Evolutionary conservation across 805 yeast genomes (phyloP), one percentile per base, ranked within the genome.

Genomic region (Millerozyma miso): DNA sequence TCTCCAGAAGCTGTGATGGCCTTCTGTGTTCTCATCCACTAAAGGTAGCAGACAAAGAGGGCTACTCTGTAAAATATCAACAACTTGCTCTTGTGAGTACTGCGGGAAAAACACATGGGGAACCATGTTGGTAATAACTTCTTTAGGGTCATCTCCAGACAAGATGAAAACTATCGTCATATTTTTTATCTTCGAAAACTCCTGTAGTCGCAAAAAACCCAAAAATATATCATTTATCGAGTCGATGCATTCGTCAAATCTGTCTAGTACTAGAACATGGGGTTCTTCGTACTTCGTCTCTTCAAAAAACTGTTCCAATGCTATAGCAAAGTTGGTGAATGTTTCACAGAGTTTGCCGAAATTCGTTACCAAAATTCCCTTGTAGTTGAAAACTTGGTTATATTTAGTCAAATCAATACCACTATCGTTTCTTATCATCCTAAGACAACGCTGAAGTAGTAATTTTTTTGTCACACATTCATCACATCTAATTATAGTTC

Each of bases 221-320:
- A 62, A 50, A 36, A 70, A 61, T 15, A 76, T 46, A 14, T 66
- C 73, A n/a, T 63, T 59, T 0, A 69, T 62, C 13, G 63, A 50
- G 16, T 74, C 81, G 43, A 66, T 67, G 23, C 73, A 67, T 33
- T 67, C 69, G 51, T 77, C 82, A 14, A 77, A 57, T 3, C 69
- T 54, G 49, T 77, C 81, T 10, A 77, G 55, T 1, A 77, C 73
- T 35, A 77, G 52, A 6, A 76, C 66, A 36, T 74, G 71, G 3
- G 59, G 67, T 14, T 62, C 60, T 2, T 49, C 33, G 42, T 65
- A 71, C 1, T 48, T 51, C 1, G 67, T 53, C 3, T 56, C 60
- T 13, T 47, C 50, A 18, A 65, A 51, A 46, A 74, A 60, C 44
- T 58, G 71, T 49, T 71, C 74, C 37, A 76, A 46, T 13, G 70